Conservation (phyloP, 495 filamentous ascomycete species). For the Jackrogersella minutella region DNA sequence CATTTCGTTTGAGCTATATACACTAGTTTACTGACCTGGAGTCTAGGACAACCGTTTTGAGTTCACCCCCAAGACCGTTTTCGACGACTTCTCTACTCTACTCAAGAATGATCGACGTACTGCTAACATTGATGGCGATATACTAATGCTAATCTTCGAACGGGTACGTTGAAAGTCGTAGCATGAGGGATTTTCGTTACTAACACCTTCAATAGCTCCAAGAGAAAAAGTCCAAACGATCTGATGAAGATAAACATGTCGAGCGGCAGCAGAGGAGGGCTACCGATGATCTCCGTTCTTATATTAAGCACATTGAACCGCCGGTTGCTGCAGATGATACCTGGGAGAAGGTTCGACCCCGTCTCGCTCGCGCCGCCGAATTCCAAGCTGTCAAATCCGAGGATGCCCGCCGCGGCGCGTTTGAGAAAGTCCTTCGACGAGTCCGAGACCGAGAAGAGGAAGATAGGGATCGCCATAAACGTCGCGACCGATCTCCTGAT, state of each 20-base stretch:
- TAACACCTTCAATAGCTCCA: constrained; percentile 65
- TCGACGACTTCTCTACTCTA: constrained; percentile 82
- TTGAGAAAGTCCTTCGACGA: constrained; percentile 91
- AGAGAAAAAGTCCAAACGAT: constrained; percentile 71
- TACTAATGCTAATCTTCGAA: constrained; percentile 80
- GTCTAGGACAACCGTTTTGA: constrained; percentile 87
- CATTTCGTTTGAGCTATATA: neutral
- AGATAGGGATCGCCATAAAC: constrained; percentile 75
- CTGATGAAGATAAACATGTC: constrained; percentile 84
- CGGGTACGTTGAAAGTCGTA: constrained; percentile 53
- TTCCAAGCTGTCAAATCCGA: constrained; percentile 84
- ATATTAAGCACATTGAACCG: constrained; percentile 92
- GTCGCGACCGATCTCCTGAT: constrained; percentile 69
- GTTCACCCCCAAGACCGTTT: constrained; percentile 82
- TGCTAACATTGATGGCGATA: constrained; percentile 79
- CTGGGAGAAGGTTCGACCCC: constrained; percentile 82
- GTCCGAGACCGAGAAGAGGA: constrained; percentile 92
- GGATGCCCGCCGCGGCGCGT: constrained; percentile 80
- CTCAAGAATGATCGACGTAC: constrained; percentile 86
- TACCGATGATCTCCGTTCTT: constrained; percentile 83
- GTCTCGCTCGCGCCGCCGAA: constrained; percentile 81
- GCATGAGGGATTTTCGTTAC: neutral
- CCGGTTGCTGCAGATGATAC: constrained; percentile 77
- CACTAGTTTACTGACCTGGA: constrained; percentile 6
- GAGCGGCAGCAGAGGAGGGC: constrained; percentile 88